Evolutionary conservation across 2,329 filamentous ascomycete genomes (phyloP), one percentile per base, ranked within the genome.

Genomic region (Grosmannia penicillata): DNA sequence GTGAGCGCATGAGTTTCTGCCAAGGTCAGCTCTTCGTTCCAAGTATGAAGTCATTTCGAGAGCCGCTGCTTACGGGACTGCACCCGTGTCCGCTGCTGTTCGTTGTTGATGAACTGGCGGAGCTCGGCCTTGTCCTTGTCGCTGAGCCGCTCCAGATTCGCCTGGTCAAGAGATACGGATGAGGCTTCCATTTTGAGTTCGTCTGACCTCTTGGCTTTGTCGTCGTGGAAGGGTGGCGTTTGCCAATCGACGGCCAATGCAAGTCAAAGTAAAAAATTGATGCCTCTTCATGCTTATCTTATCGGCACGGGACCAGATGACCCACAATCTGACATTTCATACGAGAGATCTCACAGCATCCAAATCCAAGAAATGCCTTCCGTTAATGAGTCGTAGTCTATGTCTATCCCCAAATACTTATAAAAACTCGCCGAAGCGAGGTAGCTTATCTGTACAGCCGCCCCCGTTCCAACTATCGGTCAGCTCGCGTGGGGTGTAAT

Each of bases 81-180:
- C 36, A 75, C 61, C 48, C 74, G 66, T n/a, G 82, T 74, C 58
- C 91, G 91, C 61, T 95, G 84, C 47, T 73, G 71, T 66, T 95
- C 86, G 55, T 82, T 85, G 50, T 75, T 65, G 42, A 95, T 69
- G 60, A 94, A 89, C 54, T 85, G 77, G 53, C 85, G 82, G 31
- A 98, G 72, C 61, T 96, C 86, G 47, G 75, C 68, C 70, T 86
- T 91, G 62, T 95, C 86, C 53, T 73, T 72, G 43, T 83, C 78
- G 52, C 73, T 81, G 55, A 95, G 78, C 60, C 76, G 77, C 52
- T 75, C 72, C 48, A 89, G 63, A 53, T 87, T 82, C 52, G 76
- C 51, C 43, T 68, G 62, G 42, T 66, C 62, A 53, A 72, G 39
- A 19, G 35, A 38, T 15, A 37, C 34, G 26, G 48, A 19, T 19